Conservation (phyloP, 345 rosid genomes). For the Eutrema yunnanense region DNA sequence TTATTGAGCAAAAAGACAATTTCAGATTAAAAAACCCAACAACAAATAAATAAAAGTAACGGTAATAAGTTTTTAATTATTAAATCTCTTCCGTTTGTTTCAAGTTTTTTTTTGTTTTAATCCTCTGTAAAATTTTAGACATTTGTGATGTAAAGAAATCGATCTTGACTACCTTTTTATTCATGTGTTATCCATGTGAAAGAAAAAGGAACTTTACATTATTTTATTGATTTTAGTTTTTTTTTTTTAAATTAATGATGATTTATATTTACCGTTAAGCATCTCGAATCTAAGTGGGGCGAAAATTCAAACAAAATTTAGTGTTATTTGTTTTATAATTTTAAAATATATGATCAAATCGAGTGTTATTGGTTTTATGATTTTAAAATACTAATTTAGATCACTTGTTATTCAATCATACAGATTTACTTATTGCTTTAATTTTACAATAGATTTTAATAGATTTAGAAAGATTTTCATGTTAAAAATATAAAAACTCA, state of each 20-base stretch:
- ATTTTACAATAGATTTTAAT: too few relatives aligned
- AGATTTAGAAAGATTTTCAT: too few relatives aligned
- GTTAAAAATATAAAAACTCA: too few relatives aligned
- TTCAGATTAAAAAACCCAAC: not conserved
- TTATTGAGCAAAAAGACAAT: conserved; percentile 36
- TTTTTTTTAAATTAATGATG: not conserved
- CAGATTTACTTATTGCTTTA: too few relatives aligned
- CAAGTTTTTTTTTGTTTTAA: not conserved
- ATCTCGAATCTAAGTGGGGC: conserved; percentile 10
- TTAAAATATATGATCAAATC: too few relatives aligned
- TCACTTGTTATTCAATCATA: too few relatives aligned
- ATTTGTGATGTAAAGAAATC: conserved; percentile 15
- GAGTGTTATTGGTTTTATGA: too few relatives aligned
- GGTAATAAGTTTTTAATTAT: conserved; percentile 12
- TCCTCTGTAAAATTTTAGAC: conserved; percentile 11
- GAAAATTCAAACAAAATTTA: too few relatives aligned
- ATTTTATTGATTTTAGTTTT: not conserved
- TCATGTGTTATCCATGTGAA: conserved; percentile 29
- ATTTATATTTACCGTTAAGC: conserved; percentile 25
- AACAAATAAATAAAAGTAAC: conserved; percentile 1
- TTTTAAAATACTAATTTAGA: too few relatives aligned
- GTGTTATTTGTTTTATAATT: too few relatives aligned
- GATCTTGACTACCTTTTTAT: conserved; percentile 2
- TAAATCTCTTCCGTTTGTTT: not conserved
- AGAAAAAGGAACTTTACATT: conserved; percentile 20